These are phyloP conservation scores for Coemansia sp. DNA, from an alignment of 192 early-diverging fungal species.

Conservation along the genomic window DNA sequence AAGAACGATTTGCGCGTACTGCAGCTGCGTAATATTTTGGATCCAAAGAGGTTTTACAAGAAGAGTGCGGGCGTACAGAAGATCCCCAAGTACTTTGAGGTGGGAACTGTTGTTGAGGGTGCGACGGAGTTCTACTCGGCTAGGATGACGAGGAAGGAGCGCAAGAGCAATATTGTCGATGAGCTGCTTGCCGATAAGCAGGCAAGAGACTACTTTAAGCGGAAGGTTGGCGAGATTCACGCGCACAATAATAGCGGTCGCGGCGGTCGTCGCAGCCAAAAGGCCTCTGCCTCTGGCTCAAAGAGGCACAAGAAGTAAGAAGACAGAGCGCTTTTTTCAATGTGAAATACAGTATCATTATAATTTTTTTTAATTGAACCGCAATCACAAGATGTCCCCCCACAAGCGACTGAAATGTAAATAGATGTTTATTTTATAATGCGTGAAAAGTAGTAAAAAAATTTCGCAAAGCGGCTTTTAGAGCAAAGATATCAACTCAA, in stretches of 20 bases:
- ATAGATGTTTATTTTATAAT: too few relatives aligned
- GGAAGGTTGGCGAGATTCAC: slow-evolving; percentile 80
- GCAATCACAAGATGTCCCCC: too few relatives aligned
- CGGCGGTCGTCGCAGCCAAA: neutral
- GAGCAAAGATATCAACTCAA: too few relatives aligned
- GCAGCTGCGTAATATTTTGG: slow-evolving; percentile 79
- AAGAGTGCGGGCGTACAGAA: slow-evolving; percentile 60
- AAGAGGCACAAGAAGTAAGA: neutral
- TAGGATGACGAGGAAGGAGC: slow-evolving; percentile 82
- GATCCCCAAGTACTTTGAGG: slow-evolving; percentile 89
- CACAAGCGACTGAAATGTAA: too few relatives aligned
- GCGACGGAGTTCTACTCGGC: slow-evolving; percentile 85
- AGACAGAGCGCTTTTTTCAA: neutral
- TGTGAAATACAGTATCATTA: too few relatives aligned
- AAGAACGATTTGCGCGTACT: slow-evolving; percentile 88
- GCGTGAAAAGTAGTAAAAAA: too few relatives aligned
- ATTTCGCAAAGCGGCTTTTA: too few relatives aligned
- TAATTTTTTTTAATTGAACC: too few relatives aligned
- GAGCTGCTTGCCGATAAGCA: slow-evolving; percentile 80
- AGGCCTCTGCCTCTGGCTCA: neutral
- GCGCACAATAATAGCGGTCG: slow-evolving; percentile 38
- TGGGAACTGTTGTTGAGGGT: slow-evolving; percentile 88
- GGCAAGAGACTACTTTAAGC: slow-evolving; percentile 78
- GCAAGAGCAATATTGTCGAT: slow-evolving; percentile 78
- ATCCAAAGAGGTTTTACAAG: slow-evolving; percentile 92